Percentiles rank a stretch among this genome's conserved stretches.
Conservation (phyloP, 176 grass and related monocot genomes). For the Urochloa ruziziensis region DNA sequence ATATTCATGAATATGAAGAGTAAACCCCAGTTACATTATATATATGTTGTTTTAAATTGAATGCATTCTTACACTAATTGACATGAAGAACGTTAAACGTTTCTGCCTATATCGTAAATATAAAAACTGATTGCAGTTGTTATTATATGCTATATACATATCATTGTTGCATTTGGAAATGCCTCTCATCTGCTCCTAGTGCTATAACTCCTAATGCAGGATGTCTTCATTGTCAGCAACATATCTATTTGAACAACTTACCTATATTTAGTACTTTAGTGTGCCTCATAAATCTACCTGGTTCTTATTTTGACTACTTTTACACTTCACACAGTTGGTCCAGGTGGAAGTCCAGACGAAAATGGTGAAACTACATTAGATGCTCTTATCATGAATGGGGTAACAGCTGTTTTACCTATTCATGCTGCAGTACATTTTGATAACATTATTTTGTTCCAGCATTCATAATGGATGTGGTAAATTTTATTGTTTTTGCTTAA, state of each 20-base stretch:
- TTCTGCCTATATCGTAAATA: too few relatives aligned
- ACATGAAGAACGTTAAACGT: too few relatives aligned
- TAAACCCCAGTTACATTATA: neutral
- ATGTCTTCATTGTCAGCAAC: neutral
- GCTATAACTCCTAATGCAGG: neutral
- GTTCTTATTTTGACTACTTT: neutral
- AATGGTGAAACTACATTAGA: conserved; percentile 96
- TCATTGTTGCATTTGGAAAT: too few relatives aligned
- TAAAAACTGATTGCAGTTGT: too few relatives aligned
- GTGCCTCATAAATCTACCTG: neutral
- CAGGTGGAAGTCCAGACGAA: conserved; percentile 90
- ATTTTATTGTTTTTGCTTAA: conserved; percentile 34
- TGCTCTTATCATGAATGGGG: conserved; percentile 98
- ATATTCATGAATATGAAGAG: neutral
- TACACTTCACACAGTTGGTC: conserved; percentile 59
- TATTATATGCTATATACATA: too few relatives aligned
- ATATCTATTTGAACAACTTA: neutral
- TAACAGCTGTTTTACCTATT: conserved; percentile 41
- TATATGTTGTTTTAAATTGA: neutral
- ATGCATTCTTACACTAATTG: too few relatives aligned
- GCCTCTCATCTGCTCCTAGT: neutral
- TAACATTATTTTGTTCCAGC: conserved; percentile 9
- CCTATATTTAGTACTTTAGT: neutral
- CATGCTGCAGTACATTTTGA: neutral
- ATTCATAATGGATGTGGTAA: conserved; percentile 32